phyloP scores from a whole-genome alignment of 176 grass and related monocot species.

The Triticum urartu region DNA sequence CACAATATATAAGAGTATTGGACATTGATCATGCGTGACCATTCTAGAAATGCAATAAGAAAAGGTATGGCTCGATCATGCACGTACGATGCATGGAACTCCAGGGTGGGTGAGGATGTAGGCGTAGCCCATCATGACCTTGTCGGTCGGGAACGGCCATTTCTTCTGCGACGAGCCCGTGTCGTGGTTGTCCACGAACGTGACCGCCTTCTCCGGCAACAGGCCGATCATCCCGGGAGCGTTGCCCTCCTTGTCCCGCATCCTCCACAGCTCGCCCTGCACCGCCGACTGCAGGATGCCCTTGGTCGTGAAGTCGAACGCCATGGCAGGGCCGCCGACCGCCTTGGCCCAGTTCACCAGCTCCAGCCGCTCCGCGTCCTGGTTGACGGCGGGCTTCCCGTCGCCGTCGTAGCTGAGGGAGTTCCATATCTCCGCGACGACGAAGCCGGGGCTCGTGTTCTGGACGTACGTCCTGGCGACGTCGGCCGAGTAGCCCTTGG shows the following conservation, averaged over 20 bases:
- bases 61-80: too few species aligned
- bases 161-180: slow-evolving; percentile 36
- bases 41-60: too few species aligned
- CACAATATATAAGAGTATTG: too few species aligned
- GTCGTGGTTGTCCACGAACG: slow-evolving; percentile 92
- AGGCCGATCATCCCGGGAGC: slow-evolving; percentile 72
- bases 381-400: slow-evolving; percentile 60
- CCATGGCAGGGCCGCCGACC: slow-evolving; percentile 51
- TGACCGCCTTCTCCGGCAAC: slow-evolving; percentile 79
- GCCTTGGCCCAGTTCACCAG: slow-evolving; percentile 63
- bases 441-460: slow-evolving; percentile 49
- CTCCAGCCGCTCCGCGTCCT: slow-evolving; percentile 61
- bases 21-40: too few species aligned
- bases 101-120: slow-evolving; percentile 31
- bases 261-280: slow-evolving; percentile 69
- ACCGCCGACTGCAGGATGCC: slow-evolving; percentile 67
- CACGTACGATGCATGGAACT: slow-evolving; percentile 72
- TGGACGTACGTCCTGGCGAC: slow-evolving; percentile 65
- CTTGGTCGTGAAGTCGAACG: slow-evolving; percentile 96
- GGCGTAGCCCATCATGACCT: too few species aligned
- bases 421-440: slow-evolving; percentile 85
- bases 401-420: slow-evolving; percentile 55
- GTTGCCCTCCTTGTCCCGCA: slow-evolving; percentile 67
- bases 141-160: too few species aligned
- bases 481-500: slow-evolving; percentile 61